phyloP scores from a whole-genome alignment of 768 basidiomycete species.

The Mycena indigotica region DNA sequence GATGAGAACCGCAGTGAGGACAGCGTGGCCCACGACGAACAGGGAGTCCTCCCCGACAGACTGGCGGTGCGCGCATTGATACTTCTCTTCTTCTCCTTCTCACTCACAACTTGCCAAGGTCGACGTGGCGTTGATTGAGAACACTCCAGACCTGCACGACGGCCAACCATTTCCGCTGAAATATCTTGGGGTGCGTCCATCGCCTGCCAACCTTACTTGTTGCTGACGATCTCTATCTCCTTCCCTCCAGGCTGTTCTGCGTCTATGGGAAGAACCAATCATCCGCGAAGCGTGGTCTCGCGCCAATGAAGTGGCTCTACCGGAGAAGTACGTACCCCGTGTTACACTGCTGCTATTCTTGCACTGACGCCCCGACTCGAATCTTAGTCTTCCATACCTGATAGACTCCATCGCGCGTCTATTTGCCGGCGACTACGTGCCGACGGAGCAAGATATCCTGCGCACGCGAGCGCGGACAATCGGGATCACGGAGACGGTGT shows the following conservation, averaged over 20 bases:
- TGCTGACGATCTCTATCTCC: background rate
- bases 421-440: conserved; percentile 70
- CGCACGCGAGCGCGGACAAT: conserved; percentile 85
- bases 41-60: background rate
- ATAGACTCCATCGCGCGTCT: conserved; percentile 76
- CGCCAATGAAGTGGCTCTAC: conserved; percentile 89
- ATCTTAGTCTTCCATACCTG: conserved; percentile 66
- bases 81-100: background rate
- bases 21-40: no score
- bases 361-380: conserved; percentile 43
- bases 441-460: conserved; percentile 85
- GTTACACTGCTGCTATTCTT: background rate
- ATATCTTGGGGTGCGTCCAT: conserved; percentile 48
- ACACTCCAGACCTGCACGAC: conserved; percentile 71
- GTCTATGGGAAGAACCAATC: conserved; percentile 78
- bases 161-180: conserved; percentile 75
- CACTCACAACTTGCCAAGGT: conserved; percentile 24
- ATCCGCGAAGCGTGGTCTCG: conserved; percentile 76
- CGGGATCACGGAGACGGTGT: conserved; percentile 86
- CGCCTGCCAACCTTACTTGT: background rate
- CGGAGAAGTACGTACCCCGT: conserved; percentile 70
- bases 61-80: background rate
- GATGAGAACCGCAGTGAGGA: background rate
- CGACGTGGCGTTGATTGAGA: conserved; percentile 64
- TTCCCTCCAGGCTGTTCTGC: conserved; percentile 48